Evolutionary conservation across 192 early-diverging fungal genomes (phyloP), one percentile per base, ranked within the genome.

Genomic region (Jimgerdemannia flammicorona): DNA sequence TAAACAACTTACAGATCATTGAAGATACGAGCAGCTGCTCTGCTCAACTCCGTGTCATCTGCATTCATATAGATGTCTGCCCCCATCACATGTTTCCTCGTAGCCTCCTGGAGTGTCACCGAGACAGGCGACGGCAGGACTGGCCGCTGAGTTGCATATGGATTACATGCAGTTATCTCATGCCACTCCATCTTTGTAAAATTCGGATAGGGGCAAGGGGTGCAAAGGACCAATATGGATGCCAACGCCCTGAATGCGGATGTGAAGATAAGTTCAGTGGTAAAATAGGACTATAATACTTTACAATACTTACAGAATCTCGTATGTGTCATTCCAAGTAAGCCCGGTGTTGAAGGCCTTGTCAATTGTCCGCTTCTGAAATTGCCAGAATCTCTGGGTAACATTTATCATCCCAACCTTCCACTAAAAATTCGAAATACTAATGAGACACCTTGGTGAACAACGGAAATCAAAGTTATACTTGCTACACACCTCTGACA

Each of bases 271-370:
- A 54, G 11, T 54, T 54, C 49, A 54, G 49, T 54, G 49, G 11
- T 54, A 54, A 54, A 54, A 54, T 54, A 54, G 49, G 49, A 54
- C 49, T 54, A 54, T 54, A 64, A 14, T 2, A 67, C 43, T 43
- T 67, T 10, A 73, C n/a, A 73, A 73, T 66, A 73, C 72, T 63
- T 66, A 73, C 72, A 74, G 19, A 69, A 74, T 74, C 29, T 74
- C 65, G 40, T 69, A 74, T 6, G 65, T 42, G 20, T 67, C 65
- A 14, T 67, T 39, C 72, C 72, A 74, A 67, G 66, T 67, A 65
- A 74, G 67, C 66, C 40, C 64, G 40, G 64, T 40, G 2, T 66
- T 73, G 39, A 66, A 43, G 64, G 67, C 17, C 54, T 66, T 73
- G 67, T 73, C 29, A 66, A 73, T 39, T 19, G 43, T 19, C 29